phyloP scores from a whole-genome alignment of 1,139 yeast genomes.

The Geotrichum histeridarum region DNA sequence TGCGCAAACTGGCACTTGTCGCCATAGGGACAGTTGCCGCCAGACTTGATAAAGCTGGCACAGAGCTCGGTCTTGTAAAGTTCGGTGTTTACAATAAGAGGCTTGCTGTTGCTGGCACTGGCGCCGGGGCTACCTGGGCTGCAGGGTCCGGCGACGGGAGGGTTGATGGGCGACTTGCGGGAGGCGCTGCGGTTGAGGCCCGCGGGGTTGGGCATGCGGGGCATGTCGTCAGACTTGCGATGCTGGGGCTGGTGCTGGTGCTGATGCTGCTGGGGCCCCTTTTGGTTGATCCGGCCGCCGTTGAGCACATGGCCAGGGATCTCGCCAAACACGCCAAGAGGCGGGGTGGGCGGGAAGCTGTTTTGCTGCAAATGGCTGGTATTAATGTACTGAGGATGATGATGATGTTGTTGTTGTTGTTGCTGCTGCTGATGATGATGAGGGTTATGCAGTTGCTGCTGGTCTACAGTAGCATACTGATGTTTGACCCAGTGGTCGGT shows the following conservation, averaged over 20 bases:
- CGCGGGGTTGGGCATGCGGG: neutral
- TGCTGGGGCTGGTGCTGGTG: constrained; percentile 9
- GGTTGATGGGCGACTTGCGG: constrained; percentile 13
- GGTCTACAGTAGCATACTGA: neutral
- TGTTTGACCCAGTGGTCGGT: too few species aligned
- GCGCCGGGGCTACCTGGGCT: constrained; percentile 11
- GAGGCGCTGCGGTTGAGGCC: constrained; percentile 16
- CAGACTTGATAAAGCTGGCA: constrained; percentile 63
- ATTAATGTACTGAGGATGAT: neutral
- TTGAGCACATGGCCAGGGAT: neutral
- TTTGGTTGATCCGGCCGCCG: neutral
- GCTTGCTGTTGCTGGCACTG: constrained; percentile 22
- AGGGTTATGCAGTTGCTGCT: constrained; percentile 2
- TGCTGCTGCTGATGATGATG: neutral
- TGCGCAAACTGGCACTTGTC: constrained; percentile 93
- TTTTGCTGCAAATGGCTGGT: constrained; percentile 6
- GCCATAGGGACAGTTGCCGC: constrained; percentile 79
- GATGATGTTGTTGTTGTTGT: neutral
- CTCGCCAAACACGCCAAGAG: neutral
- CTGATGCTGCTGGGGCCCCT: constrained; percentile 4
- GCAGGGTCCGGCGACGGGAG: neutral
- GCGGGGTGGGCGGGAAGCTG: constrained; percentile 14
- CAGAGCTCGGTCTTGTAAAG: constrained; percentile 89
- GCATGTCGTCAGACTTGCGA: constrained; percentile 9
- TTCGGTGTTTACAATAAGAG: constrained; percentile 52